Conservation (phyloP, 176 grass and related monocot genomes). For the Oryza brachyantha region DNA sequence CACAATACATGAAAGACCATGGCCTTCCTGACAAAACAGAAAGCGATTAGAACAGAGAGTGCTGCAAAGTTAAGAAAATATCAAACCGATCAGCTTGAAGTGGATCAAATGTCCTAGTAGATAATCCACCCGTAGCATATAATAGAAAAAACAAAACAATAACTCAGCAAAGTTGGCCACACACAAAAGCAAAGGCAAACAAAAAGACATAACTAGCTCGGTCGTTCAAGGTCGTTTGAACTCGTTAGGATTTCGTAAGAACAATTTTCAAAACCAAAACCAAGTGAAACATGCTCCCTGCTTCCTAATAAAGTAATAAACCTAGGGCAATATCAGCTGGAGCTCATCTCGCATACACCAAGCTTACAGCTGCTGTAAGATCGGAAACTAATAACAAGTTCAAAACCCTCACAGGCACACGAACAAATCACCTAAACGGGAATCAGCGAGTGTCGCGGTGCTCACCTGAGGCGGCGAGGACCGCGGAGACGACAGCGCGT, state of each 20-base stretch:
- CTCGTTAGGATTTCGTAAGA: too few relatives aligned
- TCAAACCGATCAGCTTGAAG: neutral
- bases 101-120: neutral
- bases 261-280: slow-evolving; percentile 18
- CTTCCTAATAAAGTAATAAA: neutral
- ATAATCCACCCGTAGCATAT: neutral
- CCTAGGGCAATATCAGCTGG: neutral
- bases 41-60: neutral
- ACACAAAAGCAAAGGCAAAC: neutral
- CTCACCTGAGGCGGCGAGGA: slow-evolving; percentile 43
- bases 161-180: neutral
- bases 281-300: slow-evolving; percentile 14
- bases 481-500: slow-evolving; percentile 40
- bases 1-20: neutral
- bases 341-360: neutral
- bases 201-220: neutral
- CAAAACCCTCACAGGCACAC: neutral
- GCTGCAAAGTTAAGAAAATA: neutral
- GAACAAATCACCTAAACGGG: neutral
- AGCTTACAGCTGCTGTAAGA: neutral
- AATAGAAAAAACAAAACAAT: neutral
- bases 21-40: neutral
- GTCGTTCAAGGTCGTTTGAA: too few relatives aligned
- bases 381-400: neutral
- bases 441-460: neutral